phyloP scores from a whole-genome alignment of 129 eudicot genomes.

The Silybum marianum region DNA sequence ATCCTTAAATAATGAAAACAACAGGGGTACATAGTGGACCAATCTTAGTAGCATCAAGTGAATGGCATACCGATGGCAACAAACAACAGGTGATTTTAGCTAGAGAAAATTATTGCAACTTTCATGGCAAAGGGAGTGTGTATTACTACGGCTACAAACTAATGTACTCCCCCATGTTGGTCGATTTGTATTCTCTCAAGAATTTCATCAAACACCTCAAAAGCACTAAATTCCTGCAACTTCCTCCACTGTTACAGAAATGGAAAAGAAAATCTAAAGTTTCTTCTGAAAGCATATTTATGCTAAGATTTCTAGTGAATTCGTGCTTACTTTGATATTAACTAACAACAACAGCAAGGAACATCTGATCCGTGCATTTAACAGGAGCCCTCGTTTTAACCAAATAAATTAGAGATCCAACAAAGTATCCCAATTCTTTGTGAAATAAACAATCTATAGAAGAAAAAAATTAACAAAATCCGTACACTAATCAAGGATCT shows the following conservation, averaged over 20 bases:
- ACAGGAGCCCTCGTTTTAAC: constrained; percentile 11
- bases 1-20: neutral
- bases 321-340: neutral
- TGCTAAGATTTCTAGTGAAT: constrained; percentile 7
- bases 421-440: neutral
- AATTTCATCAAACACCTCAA: constrained; percentile 20
- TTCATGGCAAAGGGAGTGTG: neutral
- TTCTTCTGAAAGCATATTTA: neutral
- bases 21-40: neutral
- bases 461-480: neutral
- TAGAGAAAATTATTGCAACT: neutral
- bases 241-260: neutral
- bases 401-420: neutral
- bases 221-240: neutral
- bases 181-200: neutral
- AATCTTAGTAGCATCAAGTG: neutral
- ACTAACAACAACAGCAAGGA: neutral
- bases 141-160: neutral
- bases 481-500: neutral
- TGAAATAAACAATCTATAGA: neutral
- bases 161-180: neutral
- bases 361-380: neutral
- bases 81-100: neutral
- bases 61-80: neutral
- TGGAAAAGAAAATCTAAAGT: neutral